A percentile compares a stretch with the other conserved stretches of the same genome.
Conservation (phyloP, 2,329 filamentous ascomycete genomes). For the Talaromyces sp. region DNA sequence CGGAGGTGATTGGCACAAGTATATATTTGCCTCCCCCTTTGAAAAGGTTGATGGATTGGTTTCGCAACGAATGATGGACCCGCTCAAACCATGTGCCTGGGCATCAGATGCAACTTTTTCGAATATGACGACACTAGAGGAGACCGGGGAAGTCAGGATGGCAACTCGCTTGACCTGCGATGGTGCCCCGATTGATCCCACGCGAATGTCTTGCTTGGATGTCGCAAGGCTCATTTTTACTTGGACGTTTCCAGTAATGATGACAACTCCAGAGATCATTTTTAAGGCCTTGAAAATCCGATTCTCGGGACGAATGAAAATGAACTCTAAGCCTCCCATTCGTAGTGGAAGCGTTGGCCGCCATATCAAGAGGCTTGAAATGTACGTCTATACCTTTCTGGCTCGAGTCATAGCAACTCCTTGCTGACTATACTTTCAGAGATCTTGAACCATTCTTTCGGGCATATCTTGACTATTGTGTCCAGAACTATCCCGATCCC, state of each 20-base stretch:
- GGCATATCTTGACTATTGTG: not conserved
- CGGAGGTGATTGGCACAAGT: constrained; percentile 1
- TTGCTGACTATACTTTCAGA: not conserved
- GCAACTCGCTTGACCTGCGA: constrained; percentile 3
- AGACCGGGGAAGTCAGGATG: constrained; percentile 1
- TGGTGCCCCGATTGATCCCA: constrained; percentile 1
- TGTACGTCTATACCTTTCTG: not conserved
- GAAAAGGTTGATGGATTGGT: constrained; percentile 9
- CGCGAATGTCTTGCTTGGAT: not conserved
- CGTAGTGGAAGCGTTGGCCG: constrained; percentile 9
- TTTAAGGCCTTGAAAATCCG: not conserved
- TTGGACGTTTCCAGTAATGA: not conserved
- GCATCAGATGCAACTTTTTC: not conserved
- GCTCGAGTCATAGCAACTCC: not conserved
- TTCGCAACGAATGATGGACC: constrained; percentile 5
- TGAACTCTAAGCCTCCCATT: constrained; percentile 1
- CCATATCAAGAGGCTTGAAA: not conserved
- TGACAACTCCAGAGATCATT: not conserved
- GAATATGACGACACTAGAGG: constrained; percentile 1
- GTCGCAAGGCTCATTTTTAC: not conserved
- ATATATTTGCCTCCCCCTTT: constrained; percentile 8
- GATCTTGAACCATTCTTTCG: not conserved
- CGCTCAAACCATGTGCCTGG: not conserved
- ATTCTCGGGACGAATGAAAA: not conserved
- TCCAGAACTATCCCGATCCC: not conserved